These are phyloP conservation scores for Xylariaceae sp. DNA, from an alignment of 2,329 filamentous ascomycete species.

Conservation along the genomic window DNA sequence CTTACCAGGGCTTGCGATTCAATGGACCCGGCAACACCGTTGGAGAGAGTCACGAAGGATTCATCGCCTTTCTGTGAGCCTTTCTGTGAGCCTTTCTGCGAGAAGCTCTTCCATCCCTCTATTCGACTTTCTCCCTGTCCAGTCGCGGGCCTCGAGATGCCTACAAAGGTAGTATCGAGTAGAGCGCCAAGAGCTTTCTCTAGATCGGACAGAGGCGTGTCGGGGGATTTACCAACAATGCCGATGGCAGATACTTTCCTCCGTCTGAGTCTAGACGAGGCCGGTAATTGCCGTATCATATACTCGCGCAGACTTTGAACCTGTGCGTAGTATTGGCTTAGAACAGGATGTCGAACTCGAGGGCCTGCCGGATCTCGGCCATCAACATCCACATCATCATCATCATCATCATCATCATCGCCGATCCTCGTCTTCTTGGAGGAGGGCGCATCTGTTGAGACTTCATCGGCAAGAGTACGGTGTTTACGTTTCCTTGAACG, in stretches of 20 bases:
- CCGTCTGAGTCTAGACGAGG: constrained; percentile 57
- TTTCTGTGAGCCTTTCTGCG: constrained; percentile 22
- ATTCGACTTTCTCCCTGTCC: constrained; percentile 38
- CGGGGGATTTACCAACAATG: constrained; percentile 18
- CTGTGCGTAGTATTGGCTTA: constrained; percentile 61
- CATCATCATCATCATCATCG: too few species aligned
- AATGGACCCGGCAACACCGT: constrained; percentile 37
- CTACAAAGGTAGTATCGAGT: constrained; percentile 67
- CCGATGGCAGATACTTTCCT: constrained; percentile 50
- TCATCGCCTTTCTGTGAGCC: constrained; percentile 50
- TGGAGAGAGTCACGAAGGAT: constrained; percentile 48
- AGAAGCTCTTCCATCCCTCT: constrained; percentile 55
- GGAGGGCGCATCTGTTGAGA: constrained; percentile 11
- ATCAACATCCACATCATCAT: not conserved
- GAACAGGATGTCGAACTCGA: constrained; percentile 51
- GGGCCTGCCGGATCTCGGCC: not conserved
- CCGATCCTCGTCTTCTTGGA: constrained; percentile 18
- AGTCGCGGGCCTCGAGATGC: constrained; percentile 38
- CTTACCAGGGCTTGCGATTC: constrained; percentile 61
- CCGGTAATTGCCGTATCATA: constrained; percentile 59
- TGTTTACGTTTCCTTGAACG: constrained; percentile 28
- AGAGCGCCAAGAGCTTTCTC: constrained; percentile 47
- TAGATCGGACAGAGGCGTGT: constrained; percentile 24
- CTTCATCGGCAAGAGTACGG: constrained; percentile 6
- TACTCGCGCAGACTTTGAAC: constrained; percentile 66